phyloP scores from a whole-genome alignment of 176 grass and related monocot species.

The Avena sativa region DNA sequence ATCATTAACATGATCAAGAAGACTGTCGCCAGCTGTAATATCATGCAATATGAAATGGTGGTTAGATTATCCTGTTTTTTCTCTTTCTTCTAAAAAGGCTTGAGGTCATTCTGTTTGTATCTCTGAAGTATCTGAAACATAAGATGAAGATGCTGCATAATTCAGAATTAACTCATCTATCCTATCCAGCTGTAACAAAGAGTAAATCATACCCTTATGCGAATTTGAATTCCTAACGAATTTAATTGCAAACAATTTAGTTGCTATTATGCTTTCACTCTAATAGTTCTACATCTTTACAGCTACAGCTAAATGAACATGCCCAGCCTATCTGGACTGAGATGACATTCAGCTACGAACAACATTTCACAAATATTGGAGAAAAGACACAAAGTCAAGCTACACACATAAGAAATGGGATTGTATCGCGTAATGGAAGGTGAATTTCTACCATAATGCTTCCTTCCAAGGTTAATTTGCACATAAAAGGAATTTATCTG shows the following conservation, averaged over 20 bases:
- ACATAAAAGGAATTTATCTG: background rate
- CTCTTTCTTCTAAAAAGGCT: background rate
- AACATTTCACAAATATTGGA: conserved; percentile 55
- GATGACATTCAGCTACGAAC: conserved; percentile 54
- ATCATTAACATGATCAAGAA: conserved; percentile 1
- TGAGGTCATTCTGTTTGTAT: conserved; percentile 30
- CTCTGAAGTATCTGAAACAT: conserved; percentile 10
- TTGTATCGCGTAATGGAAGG: conserved; percentile 74
- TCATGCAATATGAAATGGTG: conserved; percentile 11
- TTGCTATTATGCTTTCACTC: background rate
- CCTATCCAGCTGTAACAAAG: conserved; percentile 10
- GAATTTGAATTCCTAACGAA: conserved; percentile 1
- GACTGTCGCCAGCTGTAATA: background rate
- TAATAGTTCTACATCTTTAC: conserved; percentile 48
- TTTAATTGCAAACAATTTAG: conserved; percentile 16
- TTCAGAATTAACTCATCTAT: background rate
- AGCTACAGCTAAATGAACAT: conserved; percentile 97
- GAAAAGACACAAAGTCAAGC: conserved; percentile 52
- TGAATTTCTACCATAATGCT: conserved; percentile 45
- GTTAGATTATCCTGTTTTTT: background rate
- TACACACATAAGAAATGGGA: conserved; percentile 63
- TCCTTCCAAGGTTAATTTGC: background rate
- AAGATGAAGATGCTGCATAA: conserved; percentile 11
- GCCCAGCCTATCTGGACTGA: conserved; percentile 94
- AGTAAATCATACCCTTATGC: background rate